phyloP scores from a whole-genome alignment of 2,329 filamentous ascomycete species.

The Ophiostoma populinum region DNA sequence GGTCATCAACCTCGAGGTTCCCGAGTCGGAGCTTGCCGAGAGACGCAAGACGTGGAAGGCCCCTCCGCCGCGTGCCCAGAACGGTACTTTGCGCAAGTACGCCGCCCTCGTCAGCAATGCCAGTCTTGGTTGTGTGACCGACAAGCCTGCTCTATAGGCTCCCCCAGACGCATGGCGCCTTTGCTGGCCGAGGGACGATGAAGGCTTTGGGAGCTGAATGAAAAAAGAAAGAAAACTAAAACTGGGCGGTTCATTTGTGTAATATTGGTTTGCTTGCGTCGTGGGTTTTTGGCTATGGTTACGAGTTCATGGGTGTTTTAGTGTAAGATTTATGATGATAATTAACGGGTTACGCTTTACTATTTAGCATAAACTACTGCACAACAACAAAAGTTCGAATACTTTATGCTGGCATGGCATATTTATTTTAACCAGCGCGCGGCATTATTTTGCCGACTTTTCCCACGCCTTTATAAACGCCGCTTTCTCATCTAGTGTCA shows the following conservation, averaged over 20 bases:
- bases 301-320: no score
- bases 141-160: no score
- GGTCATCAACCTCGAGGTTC: slow-evolving; percentile 48
- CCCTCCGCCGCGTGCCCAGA: slow-evolving; percentile 38
- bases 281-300: no score
- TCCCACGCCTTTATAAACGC: slow-evolving; percentile 59
- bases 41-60: slow-evolving; percentile 44
- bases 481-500: slow-evolving; percentile 69
- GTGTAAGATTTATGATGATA: no score
- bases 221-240: slow-evolving; percentile 9
- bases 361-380: no score
- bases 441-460: slow-evolving; percentile 19
- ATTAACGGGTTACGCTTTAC: no score
- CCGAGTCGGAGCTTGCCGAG: slow-evolving; percentile 43
- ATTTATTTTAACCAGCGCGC: no score
- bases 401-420: no score
- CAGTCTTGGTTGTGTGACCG: slow-evolving; percentile 41
- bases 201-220: not conserved
- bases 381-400: no score
- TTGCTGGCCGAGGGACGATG: no score
- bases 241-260: slow-evolving; percentile 14
- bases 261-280: no score
- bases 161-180: no score
- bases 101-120: slow-evolving; percentile 41
- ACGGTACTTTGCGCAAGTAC: slow-evolving; percentile 57